Base-by-base conservation (phyloP, 371 early-diverging fungal species). In the Dinochytrium kinnereticum region DNA sequence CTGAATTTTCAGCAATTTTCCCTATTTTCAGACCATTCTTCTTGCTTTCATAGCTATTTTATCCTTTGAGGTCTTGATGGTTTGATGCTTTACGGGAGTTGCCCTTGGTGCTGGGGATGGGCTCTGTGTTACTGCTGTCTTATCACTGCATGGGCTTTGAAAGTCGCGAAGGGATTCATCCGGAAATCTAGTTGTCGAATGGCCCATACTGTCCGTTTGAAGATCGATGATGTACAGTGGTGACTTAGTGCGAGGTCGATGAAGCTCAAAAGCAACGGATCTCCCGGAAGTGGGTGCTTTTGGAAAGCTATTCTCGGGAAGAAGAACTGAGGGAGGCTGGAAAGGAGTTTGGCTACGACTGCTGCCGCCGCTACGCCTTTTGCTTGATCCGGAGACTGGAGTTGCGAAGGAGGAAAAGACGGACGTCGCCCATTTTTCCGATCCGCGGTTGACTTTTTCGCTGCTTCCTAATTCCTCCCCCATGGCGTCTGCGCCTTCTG, bases 341-440 rank as follows among this genome's bases (percentile, higher is more conserved):
- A 33, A 33, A 37, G 61, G 61, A 2, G 61, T 61, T 61, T 7
- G 36, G 3, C 37, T 24, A 10, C 34, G 61, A 15, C 61, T 17
- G 61, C 37, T 37, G 61, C 34, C 36, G 34, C 37, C 36, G 57
- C 34, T 36, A 26, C 7, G 3, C n/a, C 36, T 34, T 34, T 24
- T 37, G 13, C 26, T 53, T 53, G 24, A 26, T 53, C 26, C 26
- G 10, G 24, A 53, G 26, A 53, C 61, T 2, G 61, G 61, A 7
- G 7, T 55, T 55, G 21, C 30, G 5, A 55, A 17, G 57, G 61
- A 61, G 61, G 55, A 53, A 24, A 61, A 61, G 3, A 61, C 61
- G 34, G 61, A 61, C 13, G 61, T 61, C 31, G 61, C 61, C 61
- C 61, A 61, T 61, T 34, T 61, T 26, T 61, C 61, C 24, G 31